Evolutionary conservation across 306 rosid genomes (phyloP), one percentile per base, ranked within the genome.

Genomic region (Purshia tridentata): DNA sequence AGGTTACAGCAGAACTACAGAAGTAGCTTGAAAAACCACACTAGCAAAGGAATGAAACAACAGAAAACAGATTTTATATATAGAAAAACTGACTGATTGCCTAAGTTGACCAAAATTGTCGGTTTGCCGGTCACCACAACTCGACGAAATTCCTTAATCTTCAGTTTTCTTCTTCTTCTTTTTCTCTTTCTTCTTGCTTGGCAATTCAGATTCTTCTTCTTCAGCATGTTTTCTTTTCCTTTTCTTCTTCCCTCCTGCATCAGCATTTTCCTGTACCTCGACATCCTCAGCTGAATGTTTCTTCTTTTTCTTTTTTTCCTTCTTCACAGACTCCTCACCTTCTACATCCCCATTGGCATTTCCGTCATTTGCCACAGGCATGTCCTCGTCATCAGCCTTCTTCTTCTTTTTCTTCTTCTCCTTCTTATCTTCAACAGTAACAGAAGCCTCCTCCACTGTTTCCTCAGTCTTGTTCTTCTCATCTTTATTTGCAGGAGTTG

Each of bases 381-480:
- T 53, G 13, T 75, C 85, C 64, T 42, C 84, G 0, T 80, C 87
- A 16, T 73, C 81, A 18, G 67, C 74, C 63, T 80, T 78, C 80
- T 82, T 81, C 80, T 88, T 63, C 85, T 76, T 86, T 77, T 90
- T 82, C 51, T 85, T 83, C 77, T 90, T 88, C 82, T 88, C 86
- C 52, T 85, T 77, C 39, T 80, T 81, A 15, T 55, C 66, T 52
- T 66, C 71, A 16, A 29, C 75, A 6, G 50, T 77, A 14, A 65
- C 41, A 19, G 86, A 77, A 61, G 81, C 66, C 72, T 58, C 82
- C 68, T 76, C 84, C 13, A 51, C 60, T 13, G 69, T 57, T 70
- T 79, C 81, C 51, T 48, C 69, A 6, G 49, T 59, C 76, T 79
- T 76, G 35, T 29, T 29, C 35, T 29, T 29, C 63, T 51, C 88